Evolutionary conservation across 768 basidiomycete species (phyloP), one percentile per base, ranked within the genome.

Genomic region (Boletus patriciae): DNA sequence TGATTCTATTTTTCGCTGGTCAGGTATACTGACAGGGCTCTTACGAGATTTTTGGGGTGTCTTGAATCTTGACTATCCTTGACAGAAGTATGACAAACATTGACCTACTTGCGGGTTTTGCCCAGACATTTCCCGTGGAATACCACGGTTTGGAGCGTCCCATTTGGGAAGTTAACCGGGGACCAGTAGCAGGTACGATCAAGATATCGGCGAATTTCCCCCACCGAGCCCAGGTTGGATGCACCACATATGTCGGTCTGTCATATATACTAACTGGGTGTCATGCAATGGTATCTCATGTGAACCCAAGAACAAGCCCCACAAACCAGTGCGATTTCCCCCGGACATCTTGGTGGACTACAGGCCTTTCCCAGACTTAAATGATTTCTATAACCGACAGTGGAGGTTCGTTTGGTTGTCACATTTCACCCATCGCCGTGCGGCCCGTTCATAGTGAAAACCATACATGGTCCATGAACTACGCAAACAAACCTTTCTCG

Each of bases 121-220:
- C 42, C 49, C 29, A 34, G 40, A 49, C 48, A 18, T 34, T 18
- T 8, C 47, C 48, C 40, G 37, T 40, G 43, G 29, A n/a, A 1
- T 7, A 48, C 27, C 23, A 43, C 31, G 31, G 31, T 4, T 15
- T 7, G 49, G 43, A 43, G 25, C n/a, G 16, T 41, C 47, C 37
- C 12, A 9, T 53, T 50, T 50, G 33, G 43, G 41, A 46, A 48
- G 38, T 44, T 6, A 2, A 37, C 38, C 29, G 64, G 60, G 55
- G 13, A 37, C 52, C 11, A 52, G 33, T 6, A 40, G 52, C 54
- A 65, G 57, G 65, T 45, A 69, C 56, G 21, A 56, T 55, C 63
- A 47, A 34, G 47, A 27, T 27, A 52, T 48, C 42, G 23, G 59
- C 42, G 3, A 41, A 46, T 25, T 52, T 50, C 42, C 42, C 38